Conservation (phyloP, 2,329 filamentous ascomycete species). For the Alternaria brassicicola region DNA sequence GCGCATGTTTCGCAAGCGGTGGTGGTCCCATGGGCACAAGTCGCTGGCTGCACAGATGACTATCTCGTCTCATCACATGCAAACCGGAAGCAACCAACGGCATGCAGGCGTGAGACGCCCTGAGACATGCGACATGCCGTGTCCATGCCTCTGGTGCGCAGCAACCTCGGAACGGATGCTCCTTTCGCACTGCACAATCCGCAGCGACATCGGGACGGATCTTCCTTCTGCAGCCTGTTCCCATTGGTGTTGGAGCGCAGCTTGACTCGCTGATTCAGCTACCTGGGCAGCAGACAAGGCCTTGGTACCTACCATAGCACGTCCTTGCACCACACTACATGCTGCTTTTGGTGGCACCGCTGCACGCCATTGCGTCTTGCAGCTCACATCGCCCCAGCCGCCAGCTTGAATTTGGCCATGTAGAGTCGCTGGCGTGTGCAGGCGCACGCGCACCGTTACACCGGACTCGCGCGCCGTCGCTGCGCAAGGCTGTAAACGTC, state of each 20-base stretch:
- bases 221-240: not conserved
- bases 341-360: not conserved
- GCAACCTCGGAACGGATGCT: not conserved
- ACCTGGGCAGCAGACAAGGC: not conserved
- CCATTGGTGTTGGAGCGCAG: not conserved
- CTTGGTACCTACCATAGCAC: not conserved
- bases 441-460: conserved; percentile 2
- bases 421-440: not conserved
- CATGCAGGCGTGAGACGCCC: not conserved
- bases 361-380: conserved; percentile 9
- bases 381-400: not conserved
- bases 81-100: not conserved
- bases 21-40: not conserved
- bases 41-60: not conserved
- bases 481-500: conserved; percentile 4
- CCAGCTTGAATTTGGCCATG: not conserved
- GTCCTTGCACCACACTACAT: not conserved
- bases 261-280: not conserved
- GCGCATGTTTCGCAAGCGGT: not conserved
- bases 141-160: not conserved
- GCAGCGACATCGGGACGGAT: not conserved
- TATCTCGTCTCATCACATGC: not conserved
- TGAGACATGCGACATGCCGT: not conserved
- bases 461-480: not conserved
- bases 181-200: not conserved